Evolutionary conservation across 148 eudicot genomes (phyloP).

Genomic region (Polygonum aviculare): DNA sequence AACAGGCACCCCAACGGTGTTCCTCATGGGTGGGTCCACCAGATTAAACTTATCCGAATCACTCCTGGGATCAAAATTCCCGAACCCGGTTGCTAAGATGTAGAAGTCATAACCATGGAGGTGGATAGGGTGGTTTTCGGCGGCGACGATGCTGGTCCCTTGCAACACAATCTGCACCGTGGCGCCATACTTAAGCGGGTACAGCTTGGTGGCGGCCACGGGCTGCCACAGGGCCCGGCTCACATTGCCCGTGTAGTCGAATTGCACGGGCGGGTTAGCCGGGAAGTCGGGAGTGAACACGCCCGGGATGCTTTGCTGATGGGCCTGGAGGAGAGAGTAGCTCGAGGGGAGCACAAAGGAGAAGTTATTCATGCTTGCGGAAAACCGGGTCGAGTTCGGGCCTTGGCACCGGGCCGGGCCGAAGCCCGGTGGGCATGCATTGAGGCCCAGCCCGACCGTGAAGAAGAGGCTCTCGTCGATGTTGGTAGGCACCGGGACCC

Average conservation of each 20-base stretch:
- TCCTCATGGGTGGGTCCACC: constrained; percentile 83
- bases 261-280: constrained; percentile 49
- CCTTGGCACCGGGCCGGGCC: constrained; percentile 55
- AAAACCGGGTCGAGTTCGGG: constrained; percentile 68
- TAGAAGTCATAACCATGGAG: constrained; percentile 92
- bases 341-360: constrained; percentile 70
- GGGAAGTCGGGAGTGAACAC: constrained; percentile 80
- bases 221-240: constrained; percentile 84
- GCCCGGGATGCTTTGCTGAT: constrained; percentile 44
- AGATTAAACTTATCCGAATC: constrained; percentile 69
- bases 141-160: constrained; percentile 67
- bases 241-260: constrained; percentile 88
- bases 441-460: constrained; percentile 72
- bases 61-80: constrained; percentile 55
- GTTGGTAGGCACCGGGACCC: constrained; percentile 43
- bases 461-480: constrained; percentile 58
- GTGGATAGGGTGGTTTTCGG: constrained; percentile 92
- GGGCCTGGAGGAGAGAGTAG: constrained; percentile 71
- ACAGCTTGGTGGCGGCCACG: constrained; percentile 41
- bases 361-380: constrained; percentile 87
- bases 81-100: constrained; percentile 69
- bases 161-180: constrained; percentile 75
- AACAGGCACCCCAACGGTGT: constrained; percentile 75
- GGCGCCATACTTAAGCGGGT: constrained; percentile 58
- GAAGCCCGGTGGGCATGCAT: constrained; percentile 47